Evolutionary conservation across 164 flowering plant genomes (phyloP), one percentile per base, ranked within the genome.

Genomic region (Kalanchoe fedtschenkoi): DNA sequence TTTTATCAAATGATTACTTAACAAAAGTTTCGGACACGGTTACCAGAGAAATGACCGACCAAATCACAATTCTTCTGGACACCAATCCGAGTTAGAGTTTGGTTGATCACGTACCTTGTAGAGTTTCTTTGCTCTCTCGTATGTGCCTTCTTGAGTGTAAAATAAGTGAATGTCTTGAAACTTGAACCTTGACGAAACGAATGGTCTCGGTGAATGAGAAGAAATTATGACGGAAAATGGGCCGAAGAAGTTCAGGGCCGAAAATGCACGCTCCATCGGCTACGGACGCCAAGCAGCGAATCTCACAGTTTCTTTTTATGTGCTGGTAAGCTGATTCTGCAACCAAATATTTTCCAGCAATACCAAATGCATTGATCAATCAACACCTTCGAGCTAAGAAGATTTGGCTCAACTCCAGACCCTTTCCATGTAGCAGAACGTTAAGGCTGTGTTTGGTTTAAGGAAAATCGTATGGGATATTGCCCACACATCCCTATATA

Each of bases 311-410:
- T 85, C 93, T n/a, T 66, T 71, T 82, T 30, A 89, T 87, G 57
- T 81, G 86, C 34, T 85, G 75, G 68, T 80, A 85, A 62, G 87
- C 68, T 34, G 91, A 76, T 19, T 82, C 58, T 9, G 93, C 96
- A 70, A 87, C 93, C 75, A 72, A 58, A 70, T 80, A 73, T 65
- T 85, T 81, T 43, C 91, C 87, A 69, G 96, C 87, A 69, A 66
- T 69, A 57, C 89, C 82, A 70, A 89, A 89, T 39, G 93, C 91
- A 75, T 89, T 89, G 55, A n/a, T n/a, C n/a, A n/a, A 89, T 80
- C 76, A 87, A 71, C 69, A 89, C 70, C 74, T 89, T 89, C 60
- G 87, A 75, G 88, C 82, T 87, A 46, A 84, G 69, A 63, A 89
- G 76, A 72, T 89, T 89, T 54, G 78, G 79, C 66, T 89, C 96